A percentile compares a stretch with the other conserved stretches of the same genome.
These are phyloP conservation scores for Dentipellis fragilis DNA, from an alignment of 768 basidiomycete genomes.

Conservation along the genomic window DNA sequence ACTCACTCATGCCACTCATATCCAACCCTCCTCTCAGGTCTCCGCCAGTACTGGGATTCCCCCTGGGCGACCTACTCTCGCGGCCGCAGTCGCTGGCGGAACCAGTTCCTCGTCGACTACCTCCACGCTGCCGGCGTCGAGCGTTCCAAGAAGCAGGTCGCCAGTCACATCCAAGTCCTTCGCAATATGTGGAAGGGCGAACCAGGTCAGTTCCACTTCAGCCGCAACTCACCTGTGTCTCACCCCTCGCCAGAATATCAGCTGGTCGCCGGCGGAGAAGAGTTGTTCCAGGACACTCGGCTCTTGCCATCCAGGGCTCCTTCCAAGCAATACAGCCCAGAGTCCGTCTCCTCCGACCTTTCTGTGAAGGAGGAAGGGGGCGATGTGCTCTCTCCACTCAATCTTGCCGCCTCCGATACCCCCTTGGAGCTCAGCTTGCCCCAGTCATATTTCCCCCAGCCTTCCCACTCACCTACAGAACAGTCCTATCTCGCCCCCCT, in stretches of 20 bases:
- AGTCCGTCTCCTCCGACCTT: constrained; percentile 7
- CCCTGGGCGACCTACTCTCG: constrained; percentile 75
- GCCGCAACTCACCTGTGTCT: background rate
- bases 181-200: constrained; percentile 86
- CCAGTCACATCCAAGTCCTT: constrained; percentile 79
- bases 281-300: constrained; percentile 38
- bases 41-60: constrained; percentile 70
- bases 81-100: constrained; percentile 72
- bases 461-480: background rate
- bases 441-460: background rate
- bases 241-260: constrained; percentile 45
- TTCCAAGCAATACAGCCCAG: constrained; percentile 22
- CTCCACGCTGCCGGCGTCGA: constrained; percentile 59
- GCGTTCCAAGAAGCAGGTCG: constrained; percentile 80
- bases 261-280: constrained; percentile 74
- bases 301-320: constrained; percentile 23
- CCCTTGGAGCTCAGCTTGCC: background rate
- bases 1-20: background rate
- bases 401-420: constrained; percentile 2
- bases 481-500: constrained; percentile 2
- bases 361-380: constrained; percentile 30
- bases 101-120: constrained; percentile 79
- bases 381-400: constrained; percentile 20
- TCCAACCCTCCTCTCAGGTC: constrained; percentile 32
- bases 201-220: constrained; percentile 37